phyloP scores from a whole-genome alignment of 2,329 filamentous ascomycete genomes.

The Anthostomella pinea region DNA sequence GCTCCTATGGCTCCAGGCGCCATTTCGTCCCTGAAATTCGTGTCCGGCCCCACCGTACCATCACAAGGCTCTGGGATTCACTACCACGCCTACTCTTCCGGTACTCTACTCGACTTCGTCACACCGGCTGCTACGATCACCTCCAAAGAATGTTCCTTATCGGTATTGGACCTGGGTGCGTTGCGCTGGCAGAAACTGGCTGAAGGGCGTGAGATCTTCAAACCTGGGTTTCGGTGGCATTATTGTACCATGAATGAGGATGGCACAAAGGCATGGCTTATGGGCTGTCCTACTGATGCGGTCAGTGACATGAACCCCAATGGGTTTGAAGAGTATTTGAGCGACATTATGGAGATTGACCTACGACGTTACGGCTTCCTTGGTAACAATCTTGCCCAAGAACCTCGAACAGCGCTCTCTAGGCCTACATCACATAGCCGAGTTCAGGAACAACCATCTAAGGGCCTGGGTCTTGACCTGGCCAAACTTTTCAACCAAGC shows the following conservation, averaged over 20 bases:
- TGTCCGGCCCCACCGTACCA: conserved; percentile 81
- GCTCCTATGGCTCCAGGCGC: conserved; percentile 83
- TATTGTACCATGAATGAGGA: conserved; percentile 96
- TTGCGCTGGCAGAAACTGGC: conserved; percentile 93
- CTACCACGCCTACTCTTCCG: conserved; percentile 93
- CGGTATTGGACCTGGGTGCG: conserved; percentile 80
- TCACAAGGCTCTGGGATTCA: conserved; percentile 88
- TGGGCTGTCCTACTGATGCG: conserved; percentile 83
- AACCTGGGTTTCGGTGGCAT: conserved; percentile 90
- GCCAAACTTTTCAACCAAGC: conserved; percentile 83
- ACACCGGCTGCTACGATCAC: conserved; percentile 87
- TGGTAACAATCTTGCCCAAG: conserved; percentile 67
- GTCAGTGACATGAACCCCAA: conserved; percentile 64
- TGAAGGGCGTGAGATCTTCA: conserved; percentile 91
- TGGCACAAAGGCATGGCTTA: conserved; percentile 92
- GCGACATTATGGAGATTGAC: conserved; percentile 92
- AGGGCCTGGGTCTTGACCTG: conserved; percentile 78
- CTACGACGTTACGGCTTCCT: conserved; percentile 87
- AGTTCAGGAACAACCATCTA: conserved; percentile 53
- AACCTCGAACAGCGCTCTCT: conserved; percentile 48
- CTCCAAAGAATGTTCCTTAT: conserved; percentile 84
- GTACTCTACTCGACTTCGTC: conserved; percentile 88
- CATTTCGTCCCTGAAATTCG: conserved; percentile 86
- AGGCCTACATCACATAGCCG: conserved; percentile 48
- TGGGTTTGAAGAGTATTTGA: conserved; percentile 85